A percentile compares a stretch with the other conserved stretches of the same genome.
Conservation (phyloP, 164 flowering plant genomes). For the Tetrastigma voinierianum region DNA sequence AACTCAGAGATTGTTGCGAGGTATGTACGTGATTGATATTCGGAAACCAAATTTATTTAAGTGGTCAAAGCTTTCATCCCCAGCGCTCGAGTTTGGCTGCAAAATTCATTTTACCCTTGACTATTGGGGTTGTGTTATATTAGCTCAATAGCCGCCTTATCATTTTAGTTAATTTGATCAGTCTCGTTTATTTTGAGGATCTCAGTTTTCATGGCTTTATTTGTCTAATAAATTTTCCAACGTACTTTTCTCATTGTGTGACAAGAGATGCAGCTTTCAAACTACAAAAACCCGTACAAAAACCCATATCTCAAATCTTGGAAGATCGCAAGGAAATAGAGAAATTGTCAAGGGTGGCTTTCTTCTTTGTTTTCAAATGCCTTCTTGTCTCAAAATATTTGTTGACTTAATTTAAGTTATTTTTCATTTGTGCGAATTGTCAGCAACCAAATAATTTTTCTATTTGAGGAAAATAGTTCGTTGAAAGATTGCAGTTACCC, state of each 20-base stretch:
- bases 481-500: conserved; percentile 15
- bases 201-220: background rate
- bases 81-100: too few species aligned
- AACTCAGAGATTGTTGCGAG: conserved; percentile 81
- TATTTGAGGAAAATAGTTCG: conserved; percentile 15
- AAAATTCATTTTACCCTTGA: too few species aligned
- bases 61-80: too few species aligned
- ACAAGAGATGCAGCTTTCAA: conserved; percentile 72
- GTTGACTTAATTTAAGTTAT: too few species aligned
- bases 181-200: too few species aligned
- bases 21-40: conserved; percentile 25
- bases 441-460: conserved; percentile 11
- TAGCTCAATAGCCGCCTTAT: too few species aligned
- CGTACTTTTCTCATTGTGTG: conserved; percentile 30
- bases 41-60: background rate
- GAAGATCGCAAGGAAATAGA: conserved; percentile 82
- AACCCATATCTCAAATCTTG: conserved; percentile 78
- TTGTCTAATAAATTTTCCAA: background rate
- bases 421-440: conserved; percentile 19
- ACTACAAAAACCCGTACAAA: conserved; percentile 59
- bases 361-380: background rate
- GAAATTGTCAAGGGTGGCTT: conserved; percentile 66
- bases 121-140: too few species aligned
- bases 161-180: too few species aligned
- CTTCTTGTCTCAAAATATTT: background rate